These are phyloP conservation scores for Dictyostelium purpureum DNA, from an alignment of 78 protist species.

Conservation along the genomic window DNA sequence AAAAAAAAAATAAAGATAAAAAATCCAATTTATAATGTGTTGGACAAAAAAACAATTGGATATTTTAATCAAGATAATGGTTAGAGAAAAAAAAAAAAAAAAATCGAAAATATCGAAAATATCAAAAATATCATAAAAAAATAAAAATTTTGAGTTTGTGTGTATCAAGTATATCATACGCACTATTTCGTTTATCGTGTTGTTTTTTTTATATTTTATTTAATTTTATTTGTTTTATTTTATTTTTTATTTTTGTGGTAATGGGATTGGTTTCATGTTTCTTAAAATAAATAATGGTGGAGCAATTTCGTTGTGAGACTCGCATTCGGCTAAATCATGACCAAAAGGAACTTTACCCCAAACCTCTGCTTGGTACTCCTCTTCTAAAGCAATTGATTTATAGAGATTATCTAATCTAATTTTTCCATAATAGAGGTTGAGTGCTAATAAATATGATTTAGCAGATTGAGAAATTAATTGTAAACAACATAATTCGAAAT, in stretches of 20 bases:
- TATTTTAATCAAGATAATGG: too few species aligned
- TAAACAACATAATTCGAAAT: conserved; percentile 53
- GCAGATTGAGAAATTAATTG: conserved; percentile 32
- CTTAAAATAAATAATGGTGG: conserved; percentile 58
- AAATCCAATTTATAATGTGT: too few species aligned
- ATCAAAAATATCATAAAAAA: too few species aligned
- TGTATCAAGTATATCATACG: too few species aligned
- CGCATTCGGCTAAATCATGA: conserved; percentile 73
- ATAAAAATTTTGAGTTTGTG: too few species aligned
- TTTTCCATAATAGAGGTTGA: conserved; percentile 16
- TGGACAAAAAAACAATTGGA: too few species aligned
- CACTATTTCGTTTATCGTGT: too few species aligned
- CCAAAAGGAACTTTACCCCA: conserved; percentile 80
- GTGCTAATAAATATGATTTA: conserved; percentile 35
- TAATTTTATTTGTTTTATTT: too few species aligned
- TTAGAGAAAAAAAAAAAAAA: too few species aligned
- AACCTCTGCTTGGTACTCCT: conserved; percentile 46
- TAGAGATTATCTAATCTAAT: conserved; percentile 47
- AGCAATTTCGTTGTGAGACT: conserved; percentile 63
- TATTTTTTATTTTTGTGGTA: conserved; percentile 2
- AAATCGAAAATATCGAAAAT: too few species aligned
- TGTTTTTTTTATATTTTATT: too few species aligned
- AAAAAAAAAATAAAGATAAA: too few species aligned
- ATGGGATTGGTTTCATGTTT: conserved; percentile 37
- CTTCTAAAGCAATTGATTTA: conserved; percentile 49